Base-by-base conservation (phyloP, 2,329 filamentous ascomycete genomes). In the Fusarium sp. region DNA sequence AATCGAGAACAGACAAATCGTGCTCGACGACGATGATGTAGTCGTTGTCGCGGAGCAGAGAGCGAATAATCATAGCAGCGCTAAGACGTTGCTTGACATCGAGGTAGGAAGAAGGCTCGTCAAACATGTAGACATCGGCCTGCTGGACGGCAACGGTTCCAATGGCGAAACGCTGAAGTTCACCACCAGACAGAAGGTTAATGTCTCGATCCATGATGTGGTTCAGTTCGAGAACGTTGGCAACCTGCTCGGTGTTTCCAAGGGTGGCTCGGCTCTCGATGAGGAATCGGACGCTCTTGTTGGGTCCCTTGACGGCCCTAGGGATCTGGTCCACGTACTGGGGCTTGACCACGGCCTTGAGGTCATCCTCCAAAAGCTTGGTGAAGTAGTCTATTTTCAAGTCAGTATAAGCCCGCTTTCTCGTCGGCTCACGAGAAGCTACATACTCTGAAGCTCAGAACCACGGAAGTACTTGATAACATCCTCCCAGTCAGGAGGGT, bases 11-110 rank as follows among this genome's bases (percentile, higher is more conserved):
- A 45, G 95, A 97, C 85, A 99, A 85, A 88, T 99, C 96, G 89
- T 99, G 96, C 87, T 99, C 96, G 74, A 99, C 96, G 66, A 97
- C 95, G 74, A 99, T 98, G 75, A 99, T 92, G 77, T 98, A 99
- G 83, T 97, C 93, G 74, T 97, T 88, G 45, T 93, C 89, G 46
- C 92, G 88, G 54, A 97, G 88, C 48, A 99, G 89, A 67, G 93
- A 94, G 70, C 96, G 94, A 74, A 99, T 98, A 73, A 97, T 92
- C 73, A 91, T 89, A 73, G 93, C 95, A 67, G 96, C 96, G 72
- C 91, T 92, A 71, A 99, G 85, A 90, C 96, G 92, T 83, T 99
- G 96, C 87, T 98, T 98, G 77, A 99, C 96, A 91, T 99, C 96
- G 59, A 99, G 88, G 81, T 97, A 99, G 36, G 96, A 99, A 39